Evolutionary conservation across 495 filamentous ascomycete genomes (phyloP).

Genomic region (Lasiosphaeria miniovina): DNA sequence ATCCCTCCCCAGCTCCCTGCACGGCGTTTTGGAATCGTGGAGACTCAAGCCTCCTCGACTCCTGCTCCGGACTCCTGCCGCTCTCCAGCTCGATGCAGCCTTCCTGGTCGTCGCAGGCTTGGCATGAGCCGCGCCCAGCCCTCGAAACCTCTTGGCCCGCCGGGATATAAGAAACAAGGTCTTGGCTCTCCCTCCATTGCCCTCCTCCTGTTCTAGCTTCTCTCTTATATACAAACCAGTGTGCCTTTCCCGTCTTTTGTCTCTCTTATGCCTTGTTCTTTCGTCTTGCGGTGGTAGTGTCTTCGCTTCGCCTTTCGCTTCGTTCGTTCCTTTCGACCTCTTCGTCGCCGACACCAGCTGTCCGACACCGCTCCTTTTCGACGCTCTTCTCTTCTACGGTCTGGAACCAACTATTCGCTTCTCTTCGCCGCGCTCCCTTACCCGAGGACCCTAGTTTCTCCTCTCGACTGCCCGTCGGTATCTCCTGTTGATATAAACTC

Average conservation of each 20-base stretch:
- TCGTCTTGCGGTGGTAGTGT: conserved; percentile 45
- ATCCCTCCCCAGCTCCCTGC: conserved; percentile 32
- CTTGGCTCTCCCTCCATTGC: conserved; percentile 33
- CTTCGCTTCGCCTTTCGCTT: conserved; percentile 32
- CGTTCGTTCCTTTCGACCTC: conserved; percentile 49
- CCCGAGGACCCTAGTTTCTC: conserved; percentile 15
- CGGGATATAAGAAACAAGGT: conserved; percentile 40
- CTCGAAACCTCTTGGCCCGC: conserved; percentile 35
- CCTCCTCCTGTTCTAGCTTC: conserved; percentile 25
- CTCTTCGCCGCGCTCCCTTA: conserved; percentile 10
- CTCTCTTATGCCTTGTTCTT: conserved; percentile 30
- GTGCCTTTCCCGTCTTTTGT: conserved; percentile 24
- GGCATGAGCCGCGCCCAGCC: conserved; percentile 14
- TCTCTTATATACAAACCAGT: not conserved
- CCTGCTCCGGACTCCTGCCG: conserved; percentile 29
- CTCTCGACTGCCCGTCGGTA: conserved; percentile 12
- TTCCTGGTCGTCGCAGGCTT: conserved; percentile 33
- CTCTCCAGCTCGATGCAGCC: conserved; percentile 23
- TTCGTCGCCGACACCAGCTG: conserved; percentile 35
- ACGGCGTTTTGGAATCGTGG: conserved; percentile 47
- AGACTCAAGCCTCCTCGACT: conserved; percentile 28
- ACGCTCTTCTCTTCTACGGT: conserved; percentile 36
- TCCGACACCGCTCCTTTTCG: conserved; percentile 44
- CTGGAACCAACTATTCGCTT: conserved; percentile 45
- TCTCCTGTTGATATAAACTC: conserved; percentile 2